These are phyloP conservation scores for Cyclocybe cylindracea DNA, from an alignment of 768 basidiomycete genomes.

Conservation along the genomic window DNA sequence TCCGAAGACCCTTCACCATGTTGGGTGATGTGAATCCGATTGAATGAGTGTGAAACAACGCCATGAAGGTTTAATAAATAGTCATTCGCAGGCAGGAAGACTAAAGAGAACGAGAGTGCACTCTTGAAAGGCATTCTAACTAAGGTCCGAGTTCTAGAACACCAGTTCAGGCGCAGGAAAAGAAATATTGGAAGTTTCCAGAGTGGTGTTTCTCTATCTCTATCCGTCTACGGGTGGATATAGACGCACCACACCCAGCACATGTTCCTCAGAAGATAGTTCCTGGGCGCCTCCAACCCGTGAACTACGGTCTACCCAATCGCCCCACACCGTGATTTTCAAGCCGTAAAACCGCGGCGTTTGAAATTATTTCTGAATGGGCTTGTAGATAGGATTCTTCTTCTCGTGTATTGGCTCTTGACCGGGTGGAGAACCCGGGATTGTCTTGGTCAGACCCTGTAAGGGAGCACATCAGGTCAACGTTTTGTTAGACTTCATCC, in stretches of 20 bases:
- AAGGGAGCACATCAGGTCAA: not conserved
- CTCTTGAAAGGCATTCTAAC: too few relatives aligned
- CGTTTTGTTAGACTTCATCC: not conserved
- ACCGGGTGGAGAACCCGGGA: conserved; percentile 85
- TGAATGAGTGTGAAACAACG: too few relatives aligned
- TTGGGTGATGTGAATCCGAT: too few relatives aligned
- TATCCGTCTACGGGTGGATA: not conserved
- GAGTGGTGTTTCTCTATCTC: not conserved
- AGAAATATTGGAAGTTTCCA: not conserved
- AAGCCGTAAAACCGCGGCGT: not conserved
- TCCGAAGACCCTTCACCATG: too few relatives aligned
- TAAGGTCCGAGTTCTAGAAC: too few relatives aligned
- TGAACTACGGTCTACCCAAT: not conserved
- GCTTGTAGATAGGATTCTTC: conserved; percentile 78
- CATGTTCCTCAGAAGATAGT: too few relatives aligned
- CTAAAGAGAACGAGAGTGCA: too few relatives aligned
- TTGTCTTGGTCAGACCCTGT: conserved; percentile 88
- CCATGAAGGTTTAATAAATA: too few relatives aligned
- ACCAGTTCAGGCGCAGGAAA: not conserved
- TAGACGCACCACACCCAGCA: too few relatives aligned
- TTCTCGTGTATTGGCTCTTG: conserved; percentile 88
- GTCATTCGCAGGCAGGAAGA: too few relatives aligned
- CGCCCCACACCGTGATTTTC: not conserved
- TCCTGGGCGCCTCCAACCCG: not conserved
- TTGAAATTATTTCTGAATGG: conserved; percentile 71